A percentile compares a stretch with the other conserved stretches of the same genome.
Evolutionary conservation across 2,329 filamentous ascomycete species (phyloP).

Genomic region (Colletotrichum brevisporum): DNA sequence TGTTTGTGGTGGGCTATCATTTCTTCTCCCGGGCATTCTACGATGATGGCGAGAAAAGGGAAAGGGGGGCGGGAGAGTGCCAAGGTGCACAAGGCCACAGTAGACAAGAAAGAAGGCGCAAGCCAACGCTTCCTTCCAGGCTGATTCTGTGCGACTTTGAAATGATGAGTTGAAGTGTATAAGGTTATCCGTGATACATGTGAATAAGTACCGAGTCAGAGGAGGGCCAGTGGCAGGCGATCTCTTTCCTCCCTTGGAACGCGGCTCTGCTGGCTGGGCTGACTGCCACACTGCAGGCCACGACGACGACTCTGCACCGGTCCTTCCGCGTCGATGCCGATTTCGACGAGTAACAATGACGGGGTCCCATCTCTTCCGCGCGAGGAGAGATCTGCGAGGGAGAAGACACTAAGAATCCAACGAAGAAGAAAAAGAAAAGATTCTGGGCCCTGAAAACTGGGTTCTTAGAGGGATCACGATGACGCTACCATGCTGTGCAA

Average conservation of each 20-base stretch:
- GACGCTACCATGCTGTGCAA: no score
- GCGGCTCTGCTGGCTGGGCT: slow-evolving; percentile 17
- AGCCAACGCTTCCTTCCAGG: no score
- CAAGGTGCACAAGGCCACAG: neutral
- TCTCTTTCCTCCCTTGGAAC: slow-evolving; percentile 24
- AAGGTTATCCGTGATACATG: neutral
- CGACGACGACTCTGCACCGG: neutral
- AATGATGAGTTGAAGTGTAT: slow-evolving; percentile 10
- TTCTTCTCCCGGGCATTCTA: neutral
- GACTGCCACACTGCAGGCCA: neutral
- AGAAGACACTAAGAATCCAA: no score
- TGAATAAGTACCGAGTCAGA: no score
- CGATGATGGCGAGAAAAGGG: neutral
- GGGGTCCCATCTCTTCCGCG: slow-evolving; percentile 10
- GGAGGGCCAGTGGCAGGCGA: neutral
- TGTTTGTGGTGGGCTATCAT: neutral
- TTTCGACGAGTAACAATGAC: slow-evolving; percentile 13
- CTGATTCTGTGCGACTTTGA: neutral
- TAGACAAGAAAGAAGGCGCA: no score
- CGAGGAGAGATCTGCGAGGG: neutral
- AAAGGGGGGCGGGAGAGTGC: neutral
- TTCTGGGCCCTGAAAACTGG: slow-evolving; percentile 9
- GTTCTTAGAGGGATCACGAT: slow-evolving; percentile 10
- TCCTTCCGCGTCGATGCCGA: neutral
- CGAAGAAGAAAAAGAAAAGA: neutral